phyloP scores from a whole-genome alignment of 768 basidiomycete species.

The Pleurotus djamor region DNA sequence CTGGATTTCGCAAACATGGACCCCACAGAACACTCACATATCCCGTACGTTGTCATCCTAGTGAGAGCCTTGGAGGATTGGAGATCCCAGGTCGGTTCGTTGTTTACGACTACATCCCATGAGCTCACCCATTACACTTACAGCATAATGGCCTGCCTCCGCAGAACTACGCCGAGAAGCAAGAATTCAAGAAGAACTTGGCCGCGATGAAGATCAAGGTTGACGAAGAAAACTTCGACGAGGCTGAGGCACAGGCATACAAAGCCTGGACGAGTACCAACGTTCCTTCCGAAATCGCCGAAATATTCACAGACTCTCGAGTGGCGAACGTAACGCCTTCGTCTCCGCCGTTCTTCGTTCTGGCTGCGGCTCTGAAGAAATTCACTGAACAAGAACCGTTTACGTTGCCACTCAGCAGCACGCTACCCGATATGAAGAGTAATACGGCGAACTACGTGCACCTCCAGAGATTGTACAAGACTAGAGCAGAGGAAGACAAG shows the following conservation, averaged over 20 bases:
- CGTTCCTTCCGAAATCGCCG: slow-evolving; percentile 65
- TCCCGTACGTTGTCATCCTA: slow-evolving; percentile 89
- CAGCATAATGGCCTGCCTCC: slow-evolving; percentile 72
- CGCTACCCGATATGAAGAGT: slow-evolving; percentile 96
- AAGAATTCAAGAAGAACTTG: slow-evolving; percentile 72
- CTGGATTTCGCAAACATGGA: slow-evolving; percentile 82
- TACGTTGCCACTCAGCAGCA: slow-evolving; percentile 79
- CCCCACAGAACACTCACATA: slow-evolving; percentile 83
- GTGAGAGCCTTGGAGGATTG: slow-evolving; percentile 82
- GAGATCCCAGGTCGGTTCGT: slow-evolving; percentile 57
- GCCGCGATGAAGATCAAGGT: slow-evolving; percentile 62
- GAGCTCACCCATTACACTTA: background rate
- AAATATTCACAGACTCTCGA: slow-evolving; percentile 62
- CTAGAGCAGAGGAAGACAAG: slow-evolving; percentile 71
- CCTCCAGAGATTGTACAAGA: slow-evolving; percentile 84
- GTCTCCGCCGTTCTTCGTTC: slow-evolving; percentile 73
- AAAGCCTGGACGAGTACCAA: slow-evolving; percentile 63
- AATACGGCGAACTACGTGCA: slow-evolving; percentile 81
- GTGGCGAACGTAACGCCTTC: slow-evolving; percentile 36
- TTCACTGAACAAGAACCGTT: slow-evolving; percentile 57
- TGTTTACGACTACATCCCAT: background rate
- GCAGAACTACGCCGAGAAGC: slow-evolving; percentile 60
- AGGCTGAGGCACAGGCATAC: slow-evolving; percentile 87
- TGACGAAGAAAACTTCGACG: slow-evolving; percentile 98
- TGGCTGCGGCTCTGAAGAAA: slow-evolving; percentile 68